Evolutionary conservation across 495 filamentous ascomycete genomes (phyloP).

Genomic region (Penicillium longicatenatum): DNA sequence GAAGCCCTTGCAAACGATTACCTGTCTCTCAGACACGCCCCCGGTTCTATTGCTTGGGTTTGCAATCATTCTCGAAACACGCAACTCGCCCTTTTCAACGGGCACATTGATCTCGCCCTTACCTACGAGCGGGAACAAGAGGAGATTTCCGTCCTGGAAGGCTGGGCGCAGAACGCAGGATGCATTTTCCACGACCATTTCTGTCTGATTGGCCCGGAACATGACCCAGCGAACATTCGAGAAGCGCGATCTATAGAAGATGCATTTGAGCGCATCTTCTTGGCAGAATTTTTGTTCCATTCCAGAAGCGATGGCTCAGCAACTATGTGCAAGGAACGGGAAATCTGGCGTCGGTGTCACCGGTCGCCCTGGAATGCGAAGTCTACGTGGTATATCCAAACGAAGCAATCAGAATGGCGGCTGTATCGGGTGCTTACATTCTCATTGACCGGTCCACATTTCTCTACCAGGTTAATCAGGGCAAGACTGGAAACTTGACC

Average conservation of each 20-base stretch:
- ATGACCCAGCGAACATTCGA: neutral
- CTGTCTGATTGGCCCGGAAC: neutral
- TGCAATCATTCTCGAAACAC: no score
- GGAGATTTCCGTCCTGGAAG: neutral
- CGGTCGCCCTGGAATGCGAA: neutral
- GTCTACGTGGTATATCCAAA: neutral
- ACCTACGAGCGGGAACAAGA: slow-evolving; percentile 2
- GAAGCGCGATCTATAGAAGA: neutral
- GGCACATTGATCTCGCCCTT: neutral
- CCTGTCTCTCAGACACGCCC: no score
- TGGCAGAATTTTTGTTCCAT: neutral
- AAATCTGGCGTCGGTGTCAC: neutral
- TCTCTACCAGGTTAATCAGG: neutral
- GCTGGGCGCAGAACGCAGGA: slow-evolving; percentile 1
- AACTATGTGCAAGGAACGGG: neutral
- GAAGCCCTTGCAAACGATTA: no score
- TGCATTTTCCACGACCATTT: slow-evolving; percentile 4
- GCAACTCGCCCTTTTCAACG: neutral
- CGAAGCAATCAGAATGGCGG: neutral
- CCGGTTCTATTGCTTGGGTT: no score
- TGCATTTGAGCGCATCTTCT: neutral
- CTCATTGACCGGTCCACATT: neutral
- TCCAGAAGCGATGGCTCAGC: neutral
- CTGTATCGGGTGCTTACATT: neutral
- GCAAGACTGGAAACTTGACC: neutral